Evolutionary conservation across 2,329 filamentous ascomycete species (phyloP), one percentile per base, ranked within the genome.

Genomic region (Cytospora paraplurivora): DNA sequence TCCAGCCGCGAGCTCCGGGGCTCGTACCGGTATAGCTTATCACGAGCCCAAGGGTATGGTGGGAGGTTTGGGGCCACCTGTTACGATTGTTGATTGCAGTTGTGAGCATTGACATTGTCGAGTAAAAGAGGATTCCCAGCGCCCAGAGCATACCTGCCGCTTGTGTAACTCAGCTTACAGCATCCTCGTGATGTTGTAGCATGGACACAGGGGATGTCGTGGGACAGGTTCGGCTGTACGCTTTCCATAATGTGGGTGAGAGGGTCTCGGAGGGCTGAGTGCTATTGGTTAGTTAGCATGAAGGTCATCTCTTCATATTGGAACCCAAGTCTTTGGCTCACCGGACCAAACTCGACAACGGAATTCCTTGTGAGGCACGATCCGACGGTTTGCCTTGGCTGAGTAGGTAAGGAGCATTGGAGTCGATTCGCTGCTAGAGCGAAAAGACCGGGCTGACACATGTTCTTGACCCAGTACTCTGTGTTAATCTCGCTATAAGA

Each of bases 1-100:
- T 51, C 17, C 3, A 12, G 8, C 7, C 69, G 51, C 68, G 7
- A 71, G 6, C 68, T 12, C 7, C 68, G 62, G 27, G 69, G 68
- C 34, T 74, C 72, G 35, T 67, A 67, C 71, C 71, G 73, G 35
- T 71, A 69, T 11, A 61, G 44, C 8, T 58, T 67, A 8, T 50
- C 21, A 54, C 71, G 71, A n/a, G 71, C 70, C 51, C 68, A 72
- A 5, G 68, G 67, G 41, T 72, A 72, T 5, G 63, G 33, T 5
- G 71, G 71, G 4, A 72, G 55, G 49, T 72, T 67, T 33, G 41
- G n/a, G 32, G 50, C 37, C 62, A 37, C 69, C 55, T 62, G 68
- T n/a, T n/a, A n/a, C n/a, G 41, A 49, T 12, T 21, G 8, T 4
- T 37, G n/a, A 32, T 13, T 21, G 5, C 17, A 32, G 0, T 56